Evolutionary conservation across 139 green algal genomes (phyloP).

Genomic region (Chlamydomonas applanata): DNA sequence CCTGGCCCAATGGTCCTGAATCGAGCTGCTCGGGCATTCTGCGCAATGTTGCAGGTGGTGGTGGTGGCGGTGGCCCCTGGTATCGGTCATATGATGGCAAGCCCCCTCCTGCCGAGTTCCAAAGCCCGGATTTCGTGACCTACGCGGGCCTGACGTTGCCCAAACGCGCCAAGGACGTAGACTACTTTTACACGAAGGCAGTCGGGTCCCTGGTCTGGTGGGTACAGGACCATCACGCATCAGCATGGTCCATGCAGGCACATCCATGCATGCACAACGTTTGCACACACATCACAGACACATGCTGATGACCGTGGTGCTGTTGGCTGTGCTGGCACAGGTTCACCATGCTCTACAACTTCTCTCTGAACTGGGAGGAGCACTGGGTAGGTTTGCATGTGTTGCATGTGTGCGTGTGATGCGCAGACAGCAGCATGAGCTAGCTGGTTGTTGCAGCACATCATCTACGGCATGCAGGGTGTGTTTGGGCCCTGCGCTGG

Average conservation of each 20-base stretch:
- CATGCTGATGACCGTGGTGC: background rate
- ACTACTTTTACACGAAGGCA: conserved; percentile 29
- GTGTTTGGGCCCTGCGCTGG: no score
- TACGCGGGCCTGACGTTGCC: conserved; percentile 40
- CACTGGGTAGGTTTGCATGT: conserved; percentile 37
- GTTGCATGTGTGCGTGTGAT: no score
- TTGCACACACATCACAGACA: background rate
- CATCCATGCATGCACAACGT: background rate
- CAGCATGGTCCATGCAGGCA: background rate
- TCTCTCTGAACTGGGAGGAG: conserved; percentile 44
- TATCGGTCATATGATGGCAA: conserved; percentile 33
- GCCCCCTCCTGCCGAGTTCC: conserved; percentile 31
- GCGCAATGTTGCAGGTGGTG: conserved; percentile 2
- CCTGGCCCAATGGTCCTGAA: background rate
- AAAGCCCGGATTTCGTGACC: conserved; percentile 41
- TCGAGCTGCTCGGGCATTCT: background rate
- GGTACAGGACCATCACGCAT: conserved; percentile 1
- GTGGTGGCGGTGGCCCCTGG: conserved; percentile 23
- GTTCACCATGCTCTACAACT: conserved; percentile 49
- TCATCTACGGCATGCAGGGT: no score
- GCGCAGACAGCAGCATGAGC: no score
- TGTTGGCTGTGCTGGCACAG: conserved; percentile 10
- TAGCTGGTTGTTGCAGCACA: no score
- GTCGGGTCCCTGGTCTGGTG: conserved; percentile 29
- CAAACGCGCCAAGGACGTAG: conserved; percentile 29